These are phyloP conservation scores for Hygrocybe punicea DNA, from an alignment of 768 basidiomycete genomes.

Conservation along the genomic window DNA sequence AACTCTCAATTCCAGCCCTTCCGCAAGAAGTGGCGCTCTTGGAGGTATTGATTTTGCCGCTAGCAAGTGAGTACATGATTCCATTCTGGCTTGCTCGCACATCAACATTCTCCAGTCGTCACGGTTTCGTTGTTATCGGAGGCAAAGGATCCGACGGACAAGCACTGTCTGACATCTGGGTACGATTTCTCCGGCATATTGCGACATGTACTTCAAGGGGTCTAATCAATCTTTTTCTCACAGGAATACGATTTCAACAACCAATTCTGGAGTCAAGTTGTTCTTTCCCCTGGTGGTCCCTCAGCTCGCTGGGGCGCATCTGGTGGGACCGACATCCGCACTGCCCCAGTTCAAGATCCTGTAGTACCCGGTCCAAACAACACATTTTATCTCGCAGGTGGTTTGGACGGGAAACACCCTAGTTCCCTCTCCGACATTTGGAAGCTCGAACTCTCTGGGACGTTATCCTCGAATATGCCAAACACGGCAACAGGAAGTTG, in stretches of 20 bases:
- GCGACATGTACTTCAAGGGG: background rate
- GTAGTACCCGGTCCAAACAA: conserved; percentile 58
- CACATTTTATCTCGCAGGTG: conserved; percentile 73
- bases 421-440: conserved; percentile 64
- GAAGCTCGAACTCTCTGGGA: conserved; percentile 66
- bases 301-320: conserved; percentile 66
- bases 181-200: conserved; percentile 33
- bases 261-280: conserved; percentile 71
- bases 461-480: conserved; percentile 65
- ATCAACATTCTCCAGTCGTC: conserved; percentile 48
- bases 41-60: conserved; percentile 71
- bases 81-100: conserved; percentile 8
- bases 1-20: conserved; percentile 47
- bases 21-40: conserved; percentile 62
- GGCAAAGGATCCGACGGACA: conserved; percentile 55
- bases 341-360: conserved; percentile 40
- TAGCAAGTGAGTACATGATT: conserved; percentile 61
- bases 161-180: conserved; percentile 71
- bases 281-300: conserved; percentile 51
- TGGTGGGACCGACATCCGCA: conserved; percentile 69
- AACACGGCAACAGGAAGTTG: conserved; percentile 53
- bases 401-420: conserved; percentile 46
- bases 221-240: conserved; percentile 7
- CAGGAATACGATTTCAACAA: conserved; percentile 76
- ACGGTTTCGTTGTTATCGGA: conserved; percentile 70